Evolutionary conservation across 371 early-diverging fungal genomes (phyloP).

Genomic region (Actinomucor elegans): DNA sequence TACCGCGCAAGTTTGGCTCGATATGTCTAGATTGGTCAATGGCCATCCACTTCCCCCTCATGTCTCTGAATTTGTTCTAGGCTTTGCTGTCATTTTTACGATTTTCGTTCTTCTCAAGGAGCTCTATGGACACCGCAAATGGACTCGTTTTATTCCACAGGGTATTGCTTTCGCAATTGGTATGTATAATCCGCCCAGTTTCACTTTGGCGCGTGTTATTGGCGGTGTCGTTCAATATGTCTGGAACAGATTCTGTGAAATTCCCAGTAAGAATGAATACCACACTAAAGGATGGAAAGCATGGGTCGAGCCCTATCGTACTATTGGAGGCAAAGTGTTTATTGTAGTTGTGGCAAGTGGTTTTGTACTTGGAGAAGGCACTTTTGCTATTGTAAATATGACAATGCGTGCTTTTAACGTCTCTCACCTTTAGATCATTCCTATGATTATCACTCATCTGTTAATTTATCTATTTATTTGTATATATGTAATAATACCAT

Average conservation of each 20-base stretch:
- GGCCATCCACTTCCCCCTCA: slow-evolving; percentile 73
- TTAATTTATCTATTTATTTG: neutral
- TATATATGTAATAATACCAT: no score
- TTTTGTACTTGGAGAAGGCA: slow-evolving; percentile 84
- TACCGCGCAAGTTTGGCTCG: slow-evolving; percentile 80
- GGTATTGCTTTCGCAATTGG: slow-evolving; percentile 86
- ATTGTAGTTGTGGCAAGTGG: slow-evolving; percentile 77
- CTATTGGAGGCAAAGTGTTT: slow-evolving; percentile 52
- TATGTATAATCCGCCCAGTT: slow-evolving; percentile 83
- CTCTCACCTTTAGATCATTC: slow-evolving; percentile 38
- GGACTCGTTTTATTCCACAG: slow-evolving; percentile 59
- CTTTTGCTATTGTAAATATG: slow-evolving; percentile 62
- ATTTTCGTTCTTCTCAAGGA: slow-evolving; percentile 56
- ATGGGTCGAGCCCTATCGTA: slow-evolving; percentile 25
- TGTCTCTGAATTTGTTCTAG: slow-evolving; percentile 57
- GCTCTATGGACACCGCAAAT: slow-evolving; percentile 11
- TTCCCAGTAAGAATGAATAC: neutral
- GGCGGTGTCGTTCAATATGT: slow-evolving; percentile 58
- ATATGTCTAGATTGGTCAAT: slow-evolving; percentile 80
- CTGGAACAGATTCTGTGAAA: slow-evolving; percentile 53
- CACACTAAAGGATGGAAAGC: neutral
- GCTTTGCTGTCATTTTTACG: slow-evolving; percentile 61
- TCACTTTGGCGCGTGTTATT: slow-evolving; percentile 72
- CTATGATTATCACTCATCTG: no score
- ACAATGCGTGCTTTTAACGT: slow-evolving; percentile 44